phyloP scores from a whole-genome alignment of 2,329 filamentous ascomycete genomes.

The Grosmannia serpens region DNA sequence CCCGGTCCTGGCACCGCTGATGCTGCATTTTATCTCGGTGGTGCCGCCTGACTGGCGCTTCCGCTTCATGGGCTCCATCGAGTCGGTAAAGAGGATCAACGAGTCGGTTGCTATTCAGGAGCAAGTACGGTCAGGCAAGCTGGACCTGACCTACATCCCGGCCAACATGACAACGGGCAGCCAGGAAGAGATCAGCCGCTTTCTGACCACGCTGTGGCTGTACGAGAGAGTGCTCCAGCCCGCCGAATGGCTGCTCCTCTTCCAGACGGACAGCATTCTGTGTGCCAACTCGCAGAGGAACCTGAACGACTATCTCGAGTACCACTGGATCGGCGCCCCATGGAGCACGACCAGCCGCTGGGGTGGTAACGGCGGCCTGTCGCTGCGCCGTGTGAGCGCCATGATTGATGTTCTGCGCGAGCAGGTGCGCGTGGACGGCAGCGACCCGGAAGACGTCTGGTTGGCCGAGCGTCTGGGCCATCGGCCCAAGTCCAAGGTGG shows the following conservation, averaged over 20 bases:
- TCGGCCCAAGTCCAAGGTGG: conserved; percentile 34
- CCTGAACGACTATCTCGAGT: conserved; percentile 38
- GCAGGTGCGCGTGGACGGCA: conserved; percentile 30
- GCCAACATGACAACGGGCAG: conserved; percentile 36
- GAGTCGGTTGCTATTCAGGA: conserved; percentile 31
- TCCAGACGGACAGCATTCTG: conserved; percentile 43
- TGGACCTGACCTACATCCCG: conserved; percentile 40
- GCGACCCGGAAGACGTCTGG: conserved; percentile 46
- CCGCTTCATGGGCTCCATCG: conserved; percentile 40
- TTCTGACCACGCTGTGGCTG: conserved; percentile 39
- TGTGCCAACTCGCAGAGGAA: conserved; percentile 38
- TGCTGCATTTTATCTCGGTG: conserved; percentile 45
- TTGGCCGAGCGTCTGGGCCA: conserved; percentile 39
- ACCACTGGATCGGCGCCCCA: conserved; percentile 42
- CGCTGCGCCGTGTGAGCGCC: conserved; percentile 38
- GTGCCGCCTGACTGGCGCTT: conserved; percentile 47
- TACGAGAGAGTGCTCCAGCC: conserved; percentile 37
- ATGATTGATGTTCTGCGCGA: conserved; percentile 40
- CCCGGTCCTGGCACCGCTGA: conserved; percentile 37
- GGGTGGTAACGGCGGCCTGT: conserved; percentile 41
- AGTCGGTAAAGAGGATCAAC: conserved; percentile 34
- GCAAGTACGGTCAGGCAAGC: conserved; percentile 30
- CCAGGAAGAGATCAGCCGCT: conserved; percentile 40
- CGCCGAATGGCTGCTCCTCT: conserved; percentile 42
- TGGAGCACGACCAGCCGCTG: conserved; percentile 30